phyloP scores from a whole-genome alignment of 306 rosid species.

The Sphenostylis stenocarpa region DNA sequence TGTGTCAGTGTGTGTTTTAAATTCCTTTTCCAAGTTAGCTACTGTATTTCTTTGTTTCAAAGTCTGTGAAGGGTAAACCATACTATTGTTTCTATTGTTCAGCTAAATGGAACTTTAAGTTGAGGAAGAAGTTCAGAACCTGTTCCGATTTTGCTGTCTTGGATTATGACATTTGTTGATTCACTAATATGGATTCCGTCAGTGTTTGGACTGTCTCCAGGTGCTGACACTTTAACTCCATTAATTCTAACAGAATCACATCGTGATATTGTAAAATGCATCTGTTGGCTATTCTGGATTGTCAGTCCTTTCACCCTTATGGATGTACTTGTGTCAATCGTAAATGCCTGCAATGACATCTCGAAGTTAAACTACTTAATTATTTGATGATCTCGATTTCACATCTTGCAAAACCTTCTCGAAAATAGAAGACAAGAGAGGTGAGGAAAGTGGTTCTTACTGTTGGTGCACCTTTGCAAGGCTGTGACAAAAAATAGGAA shows the following conservation, averaged over 20 bases:
- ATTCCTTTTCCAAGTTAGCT: neutral
- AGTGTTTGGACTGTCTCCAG: constrained; percentile 91
- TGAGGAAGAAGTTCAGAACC: constrained; percentile 50
- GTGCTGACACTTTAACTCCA: constrained; percentile 73
- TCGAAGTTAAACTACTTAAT: constrained; percentile 27
- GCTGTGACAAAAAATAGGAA: constrained; percentile 51
- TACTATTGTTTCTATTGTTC: neutral
- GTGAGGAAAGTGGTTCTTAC: constrained; percentile 57
- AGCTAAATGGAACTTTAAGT: neutral
- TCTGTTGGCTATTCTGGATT: constrained; percentile 90
- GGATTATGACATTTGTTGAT: constrained; percentile 81
- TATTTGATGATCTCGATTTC: constrained; percentile 1
- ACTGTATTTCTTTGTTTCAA: neutral
- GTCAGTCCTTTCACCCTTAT: constrained; percentile 77
- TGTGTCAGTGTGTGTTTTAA: neutral
- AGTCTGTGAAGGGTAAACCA: neutral
- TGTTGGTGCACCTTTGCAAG: constrained; percentile 93
- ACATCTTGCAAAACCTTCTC: constrained; percentile 18
- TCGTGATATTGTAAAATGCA: constrained; percentile 70
- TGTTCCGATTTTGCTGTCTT: constrained; percentile 88
- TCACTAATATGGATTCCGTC: constrained; percentile 93
- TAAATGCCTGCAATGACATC: constrained; percentile 72
- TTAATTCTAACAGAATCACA: constrained; percentile 64
- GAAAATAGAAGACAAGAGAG: neutral
- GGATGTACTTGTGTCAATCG: constrained; percentile 76